A percentile compares a stretch with the other conserved stretches of the same genome.
These are phyloP conservation scores for Rubroshorea leprosula DNA, from an alignment of 345 rosid species.

Conservation along the genomic window DNA sequence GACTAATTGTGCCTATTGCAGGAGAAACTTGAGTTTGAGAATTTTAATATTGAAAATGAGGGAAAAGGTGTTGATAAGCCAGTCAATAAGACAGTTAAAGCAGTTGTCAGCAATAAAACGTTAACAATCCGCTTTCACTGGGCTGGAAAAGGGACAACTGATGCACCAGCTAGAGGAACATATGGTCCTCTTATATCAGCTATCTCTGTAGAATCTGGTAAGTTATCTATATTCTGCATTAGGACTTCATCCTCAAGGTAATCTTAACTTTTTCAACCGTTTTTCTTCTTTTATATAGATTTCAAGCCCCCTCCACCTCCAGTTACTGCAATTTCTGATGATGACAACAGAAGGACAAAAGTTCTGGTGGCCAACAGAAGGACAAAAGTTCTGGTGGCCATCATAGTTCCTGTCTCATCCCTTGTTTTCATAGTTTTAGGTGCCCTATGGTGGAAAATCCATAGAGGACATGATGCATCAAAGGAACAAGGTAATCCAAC, in stretches of 20 bases:
- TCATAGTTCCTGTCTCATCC: constrained; percentile 12
- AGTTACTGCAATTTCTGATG: constrained; percentile 1
- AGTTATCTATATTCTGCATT: background rate
- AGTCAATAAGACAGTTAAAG: constrained; percentile 15
- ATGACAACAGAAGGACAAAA: background rate
- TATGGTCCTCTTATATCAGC: constrained; percentile 48
- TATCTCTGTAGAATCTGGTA: constrained; percentile 33
- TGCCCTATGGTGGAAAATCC: constrained; percentile 21
- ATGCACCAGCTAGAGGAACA: constrained; percentile 25
- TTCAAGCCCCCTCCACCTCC: constrained; percentile 6
- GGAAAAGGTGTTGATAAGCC: constrained; percentile 28
- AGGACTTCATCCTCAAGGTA: background rate
- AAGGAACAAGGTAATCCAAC: constrained; percentile 17
- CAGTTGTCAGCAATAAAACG: constrained; percentile 20
- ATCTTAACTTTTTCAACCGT: background rate
- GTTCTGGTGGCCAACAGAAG: constrained; percentile 16
- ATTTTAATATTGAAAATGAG: constrained; percentile 28
- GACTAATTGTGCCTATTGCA: constrained; percentile 9
- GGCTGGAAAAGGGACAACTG: constrained; percentile 44
- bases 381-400: constrained; percentile 12
- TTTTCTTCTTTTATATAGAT: constrained; percentile 5
- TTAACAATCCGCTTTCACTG: constrained; percentile 38
- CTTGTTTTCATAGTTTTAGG: constrained; percentile 8
- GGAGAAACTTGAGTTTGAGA: constrained; percentile 24
- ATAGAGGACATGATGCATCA: background rate